A percentile compares a stretch with the other conserved stretches of the same genome.
Evolutionary conservation across 345 rosid species (phyloP).

Genomic region (Noccaea caerulescens): DNA sequence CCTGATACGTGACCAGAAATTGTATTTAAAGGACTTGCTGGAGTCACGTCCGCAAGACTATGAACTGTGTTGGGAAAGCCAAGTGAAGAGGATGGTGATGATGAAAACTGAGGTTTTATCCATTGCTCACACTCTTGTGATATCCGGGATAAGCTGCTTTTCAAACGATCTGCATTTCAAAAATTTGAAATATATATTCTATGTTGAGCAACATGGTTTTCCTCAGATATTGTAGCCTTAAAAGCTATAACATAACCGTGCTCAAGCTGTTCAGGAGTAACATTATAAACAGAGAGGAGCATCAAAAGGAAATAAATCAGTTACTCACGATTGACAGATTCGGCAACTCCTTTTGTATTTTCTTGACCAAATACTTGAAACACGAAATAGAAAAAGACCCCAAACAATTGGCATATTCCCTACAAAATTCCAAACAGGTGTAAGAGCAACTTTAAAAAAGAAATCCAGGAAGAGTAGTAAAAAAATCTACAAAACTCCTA

Average conservation of each 20-base stretch:
- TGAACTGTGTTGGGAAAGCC: slow-evolving; percentile 49
- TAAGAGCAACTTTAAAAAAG: slow-evolving; percentile 53
- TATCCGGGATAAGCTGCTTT: slow-evolving; percentile 60
- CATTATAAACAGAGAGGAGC: slow-evolving; percentile 17
- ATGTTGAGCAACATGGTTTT: slow-evolving; percentile 24
- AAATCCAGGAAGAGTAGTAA: slow-evolving; percentile 26
- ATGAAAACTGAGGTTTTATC: slow-evolving; percentile 65
- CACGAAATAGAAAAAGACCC: slow-evolving; percentile 73
- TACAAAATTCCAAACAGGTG: slow-evolving; percentile 68
- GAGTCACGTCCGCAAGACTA: slow-evolving; percentile 66
- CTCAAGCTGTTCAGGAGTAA: slow-evolving; percentile 8
- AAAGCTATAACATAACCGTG: slow-evolving; percentile 18
- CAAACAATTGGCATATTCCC: slow-evolving; percentile 98
- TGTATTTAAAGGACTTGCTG: slow-evolving; percentile 58
- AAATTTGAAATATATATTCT: slow-evolving; percentile 5
- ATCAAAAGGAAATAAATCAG: slow-evolving; percentile 19
- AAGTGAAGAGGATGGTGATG: slow-evolving; percentile 59
- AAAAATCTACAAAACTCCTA: slow-evolving; percentile 20
- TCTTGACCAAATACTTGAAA: slow-evolving; percentile 82
- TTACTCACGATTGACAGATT: slow-evolving; percentile 74
- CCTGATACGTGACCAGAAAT: slow-evolving; percentile 53
- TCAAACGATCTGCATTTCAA: slow-evolving; percentile 72
- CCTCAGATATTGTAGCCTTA: slow-evolving; percentile 26
- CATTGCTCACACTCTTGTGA: slow-evolving; percentile 95
- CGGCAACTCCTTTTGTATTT: slow-evolving; percentile 50